Base-by-base conservation (phyloP, 2,329 filamentous ascomycete species). In the Parascedosporium putredinis region DNA sequence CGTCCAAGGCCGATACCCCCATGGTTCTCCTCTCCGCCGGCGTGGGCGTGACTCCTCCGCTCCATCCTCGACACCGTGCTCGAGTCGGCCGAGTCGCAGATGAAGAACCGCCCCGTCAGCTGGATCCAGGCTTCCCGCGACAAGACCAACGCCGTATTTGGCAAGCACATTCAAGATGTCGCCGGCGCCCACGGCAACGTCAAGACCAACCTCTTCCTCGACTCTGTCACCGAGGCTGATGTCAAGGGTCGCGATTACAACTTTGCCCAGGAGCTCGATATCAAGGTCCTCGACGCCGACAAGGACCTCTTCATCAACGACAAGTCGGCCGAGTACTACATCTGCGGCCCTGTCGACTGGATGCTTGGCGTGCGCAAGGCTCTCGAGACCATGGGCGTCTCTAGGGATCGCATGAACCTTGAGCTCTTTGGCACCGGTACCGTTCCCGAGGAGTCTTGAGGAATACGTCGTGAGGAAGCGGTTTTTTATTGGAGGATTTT, bases 341-440 rank as follows among this genome's bases (percentile, higher is more conserved):
- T 87, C 49, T 90, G 86, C 59, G 86, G 86, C 0, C 85, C 86
- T 0, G 71, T 74, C 52, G 60, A 62, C 6, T 90, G 88, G 69
- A 90, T 90, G 86, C 57, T 72, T 8, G 75, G 78, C 33, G 67
- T 77, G 20, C 68, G 77, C 55, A 63, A 65, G 6, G 72, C 68
- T 55, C 67, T 89, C 51, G 65, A 72, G 56, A 66, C 58, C 2
- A 64, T 69, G 50, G 83, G 82, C 1, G 81, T 88, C 1, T 63
- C 68, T 1, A 63, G 64, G n/a, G 71, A 72, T 25, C 75, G 78
- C 55, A 73, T 86, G 50, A 75, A 81, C 58, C 71, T 86, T 55
- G 85, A 89, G 64, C 62, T 85, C 25, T 88, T 86, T 56, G 75
- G 72, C n/a, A 81, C 79, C 1, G 78, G 79, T 24, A 24, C 29